Evolutionary conservation across 495 filamentous ascomycete genomes (phyloP), one percentile per base, ranked within the genome.

Genomic region (Hypoxylon perforatum): DNA sequence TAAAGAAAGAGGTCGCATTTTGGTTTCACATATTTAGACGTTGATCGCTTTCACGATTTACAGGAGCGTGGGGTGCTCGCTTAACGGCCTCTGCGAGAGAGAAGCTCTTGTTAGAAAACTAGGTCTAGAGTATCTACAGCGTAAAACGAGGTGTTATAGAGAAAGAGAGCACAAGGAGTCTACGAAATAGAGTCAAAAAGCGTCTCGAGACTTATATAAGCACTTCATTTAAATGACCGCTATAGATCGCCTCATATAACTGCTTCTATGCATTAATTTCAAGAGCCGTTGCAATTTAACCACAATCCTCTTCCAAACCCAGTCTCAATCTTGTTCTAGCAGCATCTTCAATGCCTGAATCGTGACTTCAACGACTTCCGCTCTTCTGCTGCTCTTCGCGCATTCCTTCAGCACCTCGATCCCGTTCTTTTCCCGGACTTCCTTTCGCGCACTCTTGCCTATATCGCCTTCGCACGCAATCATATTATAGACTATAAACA

Each of bases 401-500:
- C 85, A 87, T 48, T 82, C 82, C 56, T 84, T 89, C 62, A 93
- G 65, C 0, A 85, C 76, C 36, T 89, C 86, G 3, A 91, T 74
- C 1, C 84, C 91, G 0, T 82, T 82, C 12, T 75, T 83, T 14
- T 73, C 74, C n/a, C 65, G 68, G 33, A 87, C 55, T 30, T 69
- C 77, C 57, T 81, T 78, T 51, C 77, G 80, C 35, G 84, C 82
- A 36, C 73, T 70, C 70, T 77, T 74, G 22, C 87, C 86, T 12
- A 78, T 75, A 38, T 84, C 81, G 2, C 82, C 87, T 14, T 82
- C 80, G 11, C 79, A 78, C 3, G 73, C 70, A 3, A 86, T 65
- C 71, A 92, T 78, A 65, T 91, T 92, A 60, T 84, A 80, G 30
- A 97, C 75, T 63, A 91, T 89, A 21, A 94, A 92, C 3, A 90